Evolutionary conservation across 305 asterid genomes (phyloP).

Genomic region (Rubia tinctorum): DNA sequence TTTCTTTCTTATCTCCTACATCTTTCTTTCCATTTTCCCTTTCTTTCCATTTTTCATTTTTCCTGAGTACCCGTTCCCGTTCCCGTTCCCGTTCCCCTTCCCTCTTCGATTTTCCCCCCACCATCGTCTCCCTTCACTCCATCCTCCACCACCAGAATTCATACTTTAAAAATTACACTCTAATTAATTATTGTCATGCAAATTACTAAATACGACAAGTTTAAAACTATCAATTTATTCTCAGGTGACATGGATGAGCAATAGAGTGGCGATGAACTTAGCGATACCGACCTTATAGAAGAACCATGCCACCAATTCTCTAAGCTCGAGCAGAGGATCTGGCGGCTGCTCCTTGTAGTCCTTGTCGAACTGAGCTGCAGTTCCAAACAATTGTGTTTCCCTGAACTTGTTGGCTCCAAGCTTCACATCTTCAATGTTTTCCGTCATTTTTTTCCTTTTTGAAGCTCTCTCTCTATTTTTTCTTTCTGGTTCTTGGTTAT

Average conservation of each 20-base stretch:
- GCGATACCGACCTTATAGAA: constrained; percentile 91
- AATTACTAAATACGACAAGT: no score
- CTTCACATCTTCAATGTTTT: constrained; percentile 32
- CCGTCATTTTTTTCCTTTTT: constrained; percentile 47
- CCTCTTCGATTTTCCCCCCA: no score
- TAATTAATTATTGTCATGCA: no score
- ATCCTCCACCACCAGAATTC: no score
- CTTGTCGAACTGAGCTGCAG: constrained; percentile 24
- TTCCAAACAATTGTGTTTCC: background rate
- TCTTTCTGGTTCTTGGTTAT: background rate
- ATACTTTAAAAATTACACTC: no score
- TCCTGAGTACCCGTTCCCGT: no score
- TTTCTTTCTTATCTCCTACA: no score
- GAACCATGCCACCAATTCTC: constrained; percentile 81
- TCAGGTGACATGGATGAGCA: constrained; percentile 71
- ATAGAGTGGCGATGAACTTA: constrained; percentile 78
- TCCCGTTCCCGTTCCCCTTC: no score
- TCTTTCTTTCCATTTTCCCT: no score
- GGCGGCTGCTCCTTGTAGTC: constrained; percentile 89
- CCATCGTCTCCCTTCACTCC: no score
- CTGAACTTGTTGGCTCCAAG: background rate
- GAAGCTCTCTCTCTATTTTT: background rate
- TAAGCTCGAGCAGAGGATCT: constrained; percentile 82
- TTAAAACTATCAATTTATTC: no score
- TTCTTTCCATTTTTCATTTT: no score